phyloP scores from a whole-genome alignment of 306 rosid genomes.

The Dryas alaskensis region DNA sequence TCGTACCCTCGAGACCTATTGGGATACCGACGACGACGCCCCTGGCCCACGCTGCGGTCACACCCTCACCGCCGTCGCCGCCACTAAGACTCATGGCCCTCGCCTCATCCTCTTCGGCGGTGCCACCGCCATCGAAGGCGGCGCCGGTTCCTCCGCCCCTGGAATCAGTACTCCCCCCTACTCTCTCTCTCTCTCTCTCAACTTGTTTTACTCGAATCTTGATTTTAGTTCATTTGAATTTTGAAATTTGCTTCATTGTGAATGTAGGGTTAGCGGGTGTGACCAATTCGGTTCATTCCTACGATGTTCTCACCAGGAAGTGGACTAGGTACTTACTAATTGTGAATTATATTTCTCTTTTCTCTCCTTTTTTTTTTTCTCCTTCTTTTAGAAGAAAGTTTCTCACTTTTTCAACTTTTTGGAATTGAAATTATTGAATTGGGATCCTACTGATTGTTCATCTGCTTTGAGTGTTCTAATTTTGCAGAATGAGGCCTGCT shows the following conservation, averaged over 20 bases:
- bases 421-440: conserved; percentile 21
- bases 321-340: conserved; percentile 72
- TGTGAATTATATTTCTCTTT: background rate
- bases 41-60: conserved; percentile 97
- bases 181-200: background rate
- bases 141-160: conserved; percentile 69
- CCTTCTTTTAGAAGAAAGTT: too few relatives aligned
- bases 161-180: conserved; percentile 64
- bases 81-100: conserved; percentile 80
- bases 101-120: conserved; percentile 93
- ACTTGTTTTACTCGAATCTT: background rate
- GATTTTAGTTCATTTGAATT: background rate
- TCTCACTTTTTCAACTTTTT: background rate
- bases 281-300: conserved; percentile 85
- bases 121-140: conserved; percentile 98
- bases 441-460: conserved; percentile 29
- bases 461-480: conserved; percentile 27
- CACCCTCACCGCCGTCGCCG: conserved; percentile 86
- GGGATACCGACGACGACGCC: conserved; percentile 89
- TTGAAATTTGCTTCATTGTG: background rate
- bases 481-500: conserved; percentile 72
- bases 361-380: background rate
- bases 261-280: conserved; percentile 88
- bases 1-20: conserved; percentile 51
- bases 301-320: conserved; percentile 76